These are phyloP conservation scores for Polygonum maritimum DNA, from an alignment of 148 eudicot species.

Conservation along the genomic window DNA sequence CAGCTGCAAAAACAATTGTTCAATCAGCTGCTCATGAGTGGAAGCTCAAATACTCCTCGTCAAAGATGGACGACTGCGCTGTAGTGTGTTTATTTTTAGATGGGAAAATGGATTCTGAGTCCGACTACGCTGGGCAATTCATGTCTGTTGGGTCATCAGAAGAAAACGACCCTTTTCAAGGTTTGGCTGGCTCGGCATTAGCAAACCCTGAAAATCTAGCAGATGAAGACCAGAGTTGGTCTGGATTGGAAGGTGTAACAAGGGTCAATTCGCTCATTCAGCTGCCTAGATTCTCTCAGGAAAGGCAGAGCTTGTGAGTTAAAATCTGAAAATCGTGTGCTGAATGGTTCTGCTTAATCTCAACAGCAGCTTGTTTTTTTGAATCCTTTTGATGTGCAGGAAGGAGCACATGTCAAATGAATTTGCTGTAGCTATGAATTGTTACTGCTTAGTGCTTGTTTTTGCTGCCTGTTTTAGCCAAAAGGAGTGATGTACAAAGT, in stretches of 20 bases:
- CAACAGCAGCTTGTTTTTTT: not conserved
- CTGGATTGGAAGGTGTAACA: constrained; percentile 90
- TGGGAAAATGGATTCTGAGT: constrained; percentile 69
- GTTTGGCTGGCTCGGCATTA: constrained; percentile 24
- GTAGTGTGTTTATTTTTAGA: constrained; percentile 83
- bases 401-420: not conserved
- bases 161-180: constrained; percentile 33
- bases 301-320: constrained; percentile 28
- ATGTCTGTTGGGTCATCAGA: constrained; percentile 62
- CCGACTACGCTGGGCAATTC: constrained; percentile 61
- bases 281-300: constrained; percentile 87
- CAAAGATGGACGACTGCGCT: constrained; percentile 95
- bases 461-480: not conserved
- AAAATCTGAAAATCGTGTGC: not conserved
- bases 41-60: constrained; percentile 85
- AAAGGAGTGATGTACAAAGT: not conserved
- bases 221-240: constrained; percentile 71
- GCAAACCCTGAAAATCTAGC: constrained; percentile 25
- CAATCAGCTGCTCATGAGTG: constrained; percentile 84
- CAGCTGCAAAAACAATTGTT: constrained; percentile 71
- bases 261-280: constrained; percentile 92
- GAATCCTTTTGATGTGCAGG: not conserved
- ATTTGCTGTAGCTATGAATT: not conserved
- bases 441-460: not conserved
- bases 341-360: not conserved